These are phyloP conservation scores for Sparassis latifolia DNA, from an alignment of 1,284 basidiomycete genomes.

Conservation along the genomic window DNA sequence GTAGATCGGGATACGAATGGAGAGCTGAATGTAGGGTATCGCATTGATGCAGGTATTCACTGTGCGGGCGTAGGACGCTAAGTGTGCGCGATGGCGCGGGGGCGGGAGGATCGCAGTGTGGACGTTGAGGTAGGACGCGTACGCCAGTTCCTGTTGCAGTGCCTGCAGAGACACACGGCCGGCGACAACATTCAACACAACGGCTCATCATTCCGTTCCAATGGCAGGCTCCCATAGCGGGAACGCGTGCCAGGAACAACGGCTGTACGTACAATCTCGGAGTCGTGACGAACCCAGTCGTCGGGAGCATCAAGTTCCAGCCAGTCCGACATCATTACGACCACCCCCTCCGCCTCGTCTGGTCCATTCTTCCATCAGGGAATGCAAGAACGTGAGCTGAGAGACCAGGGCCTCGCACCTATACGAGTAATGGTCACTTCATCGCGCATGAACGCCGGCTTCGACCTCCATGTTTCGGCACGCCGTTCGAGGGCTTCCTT, in stretches of 20 bases:
- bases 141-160: constrained; percentile 88
- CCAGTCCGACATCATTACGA: constrained; percentile 87
- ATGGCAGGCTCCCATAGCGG: neutral
- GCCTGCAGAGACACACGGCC: constrained; percentile 46
- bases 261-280: constrained; percentile 73
- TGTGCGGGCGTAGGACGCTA: constrained; percentile 90
- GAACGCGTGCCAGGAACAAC: neutral
- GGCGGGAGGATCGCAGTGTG: constrained; percentile 85
- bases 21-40: constrained; percentile 68
- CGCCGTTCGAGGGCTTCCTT: constrained; percentile 57
- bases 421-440: constrained; percentile 88
- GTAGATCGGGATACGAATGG: constrained; percentile 81
- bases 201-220: neutral
- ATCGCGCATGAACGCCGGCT: constrained; percentile 72
- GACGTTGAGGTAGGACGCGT: constrained; percentile 89
- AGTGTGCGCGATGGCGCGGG: constrained; percentile 77
- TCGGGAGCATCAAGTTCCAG: constrained; percentile 90
- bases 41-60: constrained; percentile 74
- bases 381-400: neutral
- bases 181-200: neutral
- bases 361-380: neutral
- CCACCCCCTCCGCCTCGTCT: constrained; percentile 83
- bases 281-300: constrained; percentile 93
- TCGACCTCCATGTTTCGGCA: constrained; percentile 86
- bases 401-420: constrained; percentile 42